A percentile compares a stretch with the other conserved stretches of the same genome.
Evolutionary conservation across 257 asterid genomes (phyloP).

Genomic region (Verbascum thapsus): DNA sequence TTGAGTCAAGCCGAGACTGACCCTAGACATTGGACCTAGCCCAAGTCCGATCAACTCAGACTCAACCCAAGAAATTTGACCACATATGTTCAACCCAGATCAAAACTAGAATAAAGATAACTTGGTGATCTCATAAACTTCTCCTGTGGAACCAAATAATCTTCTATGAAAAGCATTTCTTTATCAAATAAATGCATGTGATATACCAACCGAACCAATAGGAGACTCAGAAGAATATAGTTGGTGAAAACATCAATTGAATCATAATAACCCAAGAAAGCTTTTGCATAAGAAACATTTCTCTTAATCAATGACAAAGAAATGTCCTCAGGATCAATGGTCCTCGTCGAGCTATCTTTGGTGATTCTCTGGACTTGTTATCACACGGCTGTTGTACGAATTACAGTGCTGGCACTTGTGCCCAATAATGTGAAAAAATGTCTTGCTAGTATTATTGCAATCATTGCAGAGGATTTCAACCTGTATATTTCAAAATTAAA

Average conservation of each 20-base stretch:
- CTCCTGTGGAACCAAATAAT: no score
- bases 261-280: background rate
- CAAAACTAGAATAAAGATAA: no score
- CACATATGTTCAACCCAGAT: no score
- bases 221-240: background rate
- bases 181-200: background rate
- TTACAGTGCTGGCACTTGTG: slow-evolving; percentile 78
- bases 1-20: no score
- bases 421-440: slow-evolving; percentile 76
- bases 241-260: slow-evolving; percentile 1
- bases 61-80: no score
- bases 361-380: slow-evolving; percentile 42
- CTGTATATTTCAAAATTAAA: slow-evolving; percentile 41
- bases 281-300: background rate
- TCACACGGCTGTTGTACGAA: slow-evolving; percentile 80
- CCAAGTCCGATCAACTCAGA: no score
- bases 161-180: no score
- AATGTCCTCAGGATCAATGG: slow-evolving; percentile 3
- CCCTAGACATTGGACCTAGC: no score
- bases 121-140: no score
- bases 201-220: background rate
- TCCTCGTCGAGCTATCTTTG: slow-evolving; percentile 36
- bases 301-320: slow-evolving; percentile 3
- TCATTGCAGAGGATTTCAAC: slow-evolving; percentile 83
- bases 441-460: slow-evolving; percentile 67